Base-by-base conservation (phyloP, 2,329 filamentous ascomycete genomes). In the Colletotrichum endophyticum region DNA sequence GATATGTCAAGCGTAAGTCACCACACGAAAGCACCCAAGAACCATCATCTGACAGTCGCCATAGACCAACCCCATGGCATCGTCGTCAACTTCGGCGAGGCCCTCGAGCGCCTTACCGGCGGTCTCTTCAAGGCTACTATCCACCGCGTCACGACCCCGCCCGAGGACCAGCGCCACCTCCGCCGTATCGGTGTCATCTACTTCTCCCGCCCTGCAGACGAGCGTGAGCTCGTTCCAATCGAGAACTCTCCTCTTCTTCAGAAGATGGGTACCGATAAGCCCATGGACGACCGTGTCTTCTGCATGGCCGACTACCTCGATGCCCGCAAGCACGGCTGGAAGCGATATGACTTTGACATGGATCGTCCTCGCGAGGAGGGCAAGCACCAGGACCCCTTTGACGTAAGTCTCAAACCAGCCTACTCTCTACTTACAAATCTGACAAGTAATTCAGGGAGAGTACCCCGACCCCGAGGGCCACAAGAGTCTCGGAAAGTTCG, bases 121-220 rank as follows among this genome's bases (percentile, higher is more conserved):
- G 84, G 84, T 7, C 80, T 82, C 13, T 81, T 83, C 76, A 81
- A 81, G 67, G 81, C 81, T 5, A 83, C 82, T 6, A 82, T 84
- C 64, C 82, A 84, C 70, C 79, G 83, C 11, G 82, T 83, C 1
- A 77, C 56, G 53, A 67, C 64, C n/a, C 82, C 82, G 22, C 83
- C 83, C 19, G 77, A 78, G 27, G 85, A 87, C 66, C 85, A 86
- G 74, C 81, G 79, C 15, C 80, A 84, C 61, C 81, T 82, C 13
- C 80, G 83, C 56, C 82, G 85, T 6, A 77, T 86, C 39, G 84
- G 85, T 5, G 78, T 87, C 49, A 84, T 86, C 59, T 87, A 87
- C 75, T 87, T 87, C 72, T 82, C 85, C 3, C 79, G 85, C 13
- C 85, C 85, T 0, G 81, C 82, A 0, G 83, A 85, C 66, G 81